Base-by-base conservation (phyloP, 2,329 filamentous ascomycete species). In the Pestalotiopsis sp. region DNA sequence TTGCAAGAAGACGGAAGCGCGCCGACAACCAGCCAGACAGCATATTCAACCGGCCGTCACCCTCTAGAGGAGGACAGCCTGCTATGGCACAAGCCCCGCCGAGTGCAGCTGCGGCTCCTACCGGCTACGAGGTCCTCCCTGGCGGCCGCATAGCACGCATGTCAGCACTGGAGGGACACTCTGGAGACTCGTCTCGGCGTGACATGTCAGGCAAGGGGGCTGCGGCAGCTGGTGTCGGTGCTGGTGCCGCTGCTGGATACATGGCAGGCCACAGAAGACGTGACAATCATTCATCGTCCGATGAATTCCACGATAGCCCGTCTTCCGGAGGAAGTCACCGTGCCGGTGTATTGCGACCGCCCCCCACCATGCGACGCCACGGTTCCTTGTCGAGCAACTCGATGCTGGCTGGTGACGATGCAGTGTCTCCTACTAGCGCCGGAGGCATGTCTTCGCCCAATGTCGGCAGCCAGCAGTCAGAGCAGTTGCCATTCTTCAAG, bases 401-500 rank as follows among this genome's bases (percentile, higher is more conserved):
- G 3, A 89, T 90, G 13, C 86, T 97, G 27, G 91, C 88, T 77
- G 82, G 88, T 71, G 91, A 91, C 69, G 91, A 92, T 68, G 86
- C 89, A 13, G 91, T 91, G 67, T 97, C 94, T 11, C 94, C 94
- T 6, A 87, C 85, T 69, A 94, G 88, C 78, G 59, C 27, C 31
- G 91, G 85, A 31, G 91, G 91, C 66, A 91, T 93, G 80, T 97
- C 95, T 3, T 98, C 95, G 3, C 94, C 94, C 0, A 92, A 92
- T 31, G 82, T 95, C 70, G 89, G 91, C 27, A 97, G 94, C 75
- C 94, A 95, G 69, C 94, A 98, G 78, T 98, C 95, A 0, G 96
- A 99, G 81, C 96, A 98, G 79, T 84, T 99, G 66, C 91, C 93
- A 3, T 97, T 94, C 77, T 99, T 99, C 89, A 97, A 97, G 78